Percentiles rank a stretch among this genome's conserved stretches.
These are phyloP conservation scores for Verticillium zaregamsianum DNA, from an alignment of 2,329 filamentous ascomycete species.

Conservation along the genomic window DNA sequence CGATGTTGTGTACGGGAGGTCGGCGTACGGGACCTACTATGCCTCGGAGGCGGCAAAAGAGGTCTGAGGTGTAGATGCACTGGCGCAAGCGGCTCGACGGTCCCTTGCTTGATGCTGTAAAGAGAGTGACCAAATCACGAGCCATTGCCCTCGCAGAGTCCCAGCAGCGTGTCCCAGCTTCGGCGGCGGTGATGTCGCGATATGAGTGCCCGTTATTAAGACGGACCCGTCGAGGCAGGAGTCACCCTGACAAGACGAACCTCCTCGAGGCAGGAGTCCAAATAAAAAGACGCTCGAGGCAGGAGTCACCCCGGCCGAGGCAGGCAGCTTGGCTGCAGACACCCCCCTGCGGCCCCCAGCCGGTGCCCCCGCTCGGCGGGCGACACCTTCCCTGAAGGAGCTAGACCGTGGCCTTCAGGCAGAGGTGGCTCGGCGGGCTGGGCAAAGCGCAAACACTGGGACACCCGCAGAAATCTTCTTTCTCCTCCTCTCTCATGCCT, in stretches of 20 bases:
- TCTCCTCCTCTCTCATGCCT: background rate
- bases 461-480: background rate
- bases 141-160: too few species aligned
- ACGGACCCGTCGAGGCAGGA: too few species aligned
- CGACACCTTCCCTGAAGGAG: background rate
- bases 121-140: too few species aligned
- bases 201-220: too few species aligned
- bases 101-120: too few species aligned
- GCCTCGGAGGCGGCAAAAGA: background rate
- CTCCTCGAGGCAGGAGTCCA: background rate
- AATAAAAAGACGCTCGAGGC: background rate
- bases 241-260: too few species aligned
- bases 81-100: too few species aligned
- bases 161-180: too few species aligned
- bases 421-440: background rate
- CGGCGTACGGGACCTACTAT: conserved; percentile 32
- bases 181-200: too few species aligned
- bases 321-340: background rate
- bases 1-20: conserved; percentile 33
- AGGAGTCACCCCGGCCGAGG: background rate
- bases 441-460: background rate
- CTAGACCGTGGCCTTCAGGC: background rate
- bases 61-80: background rate
- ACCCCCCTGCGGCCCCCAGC: background rate
- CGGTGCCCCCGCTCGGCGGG: background rate